Evolutionary conservation across 805 yeast genomes (phyloP).

Genomic region (Lipomyces kockii): DNA sequence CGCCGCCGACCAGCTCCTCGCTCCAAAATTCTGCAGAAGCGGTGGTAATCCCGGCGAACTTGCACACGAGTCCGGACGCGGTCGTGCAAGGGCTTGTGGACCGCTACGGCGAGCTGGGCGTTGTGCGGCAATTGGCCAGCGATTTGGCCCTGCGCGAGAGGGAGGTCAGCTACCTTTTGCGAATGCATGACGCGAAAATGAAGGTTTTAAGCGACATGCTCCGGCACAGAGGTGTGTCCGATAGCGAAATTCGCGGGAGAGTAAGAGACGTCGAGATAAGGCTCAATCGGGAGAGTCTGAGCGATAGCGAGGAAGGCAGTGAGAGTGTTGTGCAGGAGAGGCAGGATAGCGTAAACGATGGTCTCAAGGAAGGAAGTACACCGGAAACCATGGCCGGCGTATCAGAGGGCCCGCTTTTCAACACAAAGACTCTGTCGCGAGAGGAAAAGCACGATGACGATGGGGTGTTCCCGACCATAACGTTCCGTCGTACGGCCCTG

Average conservation of each 20-base stretch:
- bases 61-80: conserved; percentile 46
- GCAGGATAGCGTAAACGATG: not conserved
- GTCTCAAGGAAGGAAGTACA: not conserved
- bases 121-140: conserved; percentile 54
- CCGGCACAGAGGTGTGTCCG: not conserved
- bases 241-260: not conserved
- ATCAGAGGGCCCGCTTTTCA: not conserved
- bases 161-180: conserved; percentile 43
- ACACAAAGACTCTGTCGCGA: not conserved
- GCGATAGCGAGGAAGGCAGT: conserved; percentile 1
- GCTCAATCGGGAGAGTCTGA: conserved; percentile 1
- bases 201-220: not conserved
- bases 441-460: not conserved
- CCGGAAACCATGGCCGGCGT: not conserved
- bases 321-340: not conserved
- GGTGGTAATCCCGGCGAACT: conserved; percentile 44
- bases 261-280: not conserved
- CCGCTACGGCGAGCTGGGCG: conserved; percentile 45
- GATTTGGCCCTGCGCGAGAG: conserved; percentile 56
- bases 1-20: not conserved
- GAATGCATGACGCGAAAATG: conserved; percentile 9
- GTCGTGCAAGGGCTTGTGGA: conserved; percentile 45
- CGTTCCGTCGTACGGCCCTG: not conserved
- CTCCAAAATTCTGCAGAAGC: not conserved
- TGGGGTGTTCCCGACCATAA: not conserved